These are phyloP conservation scores for Acacia pycnantha DNA, from an alignment of 331 rosid species.

Conservation along the genomic window DNA sequence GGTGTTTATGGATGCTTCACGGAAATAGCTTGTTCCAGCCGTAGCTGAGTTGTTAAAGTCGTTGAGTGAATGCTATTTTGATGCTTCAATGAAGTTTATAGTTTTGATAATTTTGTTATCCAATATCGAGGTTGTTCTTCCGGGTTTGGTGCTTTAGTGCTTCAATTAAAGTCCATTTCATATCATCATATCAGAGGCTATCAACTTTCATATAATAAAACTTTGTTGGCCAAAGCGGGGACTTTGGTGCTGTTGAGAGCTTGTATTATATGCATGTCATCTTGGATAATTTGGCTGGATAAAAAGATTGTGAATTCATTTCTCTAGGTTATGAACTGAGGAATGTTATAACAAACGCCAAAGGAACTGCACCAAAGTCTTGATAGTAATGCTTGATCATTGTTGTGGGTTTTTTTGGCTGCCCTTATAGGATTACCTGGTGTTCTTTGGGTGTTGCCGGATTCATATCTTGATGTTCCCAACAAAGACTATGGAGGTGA, in stretches of 20 bases:
- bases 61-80: constrained; percentile 1
- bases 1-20: background rate
- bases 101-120: background rate
- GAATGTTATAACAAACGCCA: background rate
- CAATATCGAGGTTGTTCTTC: background rate
- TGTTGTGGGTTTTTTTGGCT: background rate
- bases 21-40: background rate
- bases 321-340: background rate
- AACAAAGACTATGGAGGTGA: constrained; percentile 94
- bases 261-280: background rate
- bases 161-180: background rate
- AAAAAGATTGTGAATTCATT: background rate
- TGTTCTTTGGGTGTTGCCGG: constrained; percentile 96
- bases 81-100: background rate
- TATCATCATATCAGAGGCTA: background rate
- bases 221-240: background rate
- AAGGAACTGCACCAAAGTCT: background rate
- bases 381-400: constrained; percentile 16
- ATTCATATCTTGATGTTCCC: constrained; percentile 94
- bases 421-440: constrained; percentile 57
- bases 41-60: constrained; percentile 9
- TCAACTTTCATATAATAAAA: background rate
- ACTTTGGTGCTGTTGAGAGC: background rate
- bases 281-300: background rate
- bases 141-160: background rate